Base-by-base conservation (phyloP, 495 filamentous ascomycete genomes). In the Pyrenopolyporus hunteri region DNA sequence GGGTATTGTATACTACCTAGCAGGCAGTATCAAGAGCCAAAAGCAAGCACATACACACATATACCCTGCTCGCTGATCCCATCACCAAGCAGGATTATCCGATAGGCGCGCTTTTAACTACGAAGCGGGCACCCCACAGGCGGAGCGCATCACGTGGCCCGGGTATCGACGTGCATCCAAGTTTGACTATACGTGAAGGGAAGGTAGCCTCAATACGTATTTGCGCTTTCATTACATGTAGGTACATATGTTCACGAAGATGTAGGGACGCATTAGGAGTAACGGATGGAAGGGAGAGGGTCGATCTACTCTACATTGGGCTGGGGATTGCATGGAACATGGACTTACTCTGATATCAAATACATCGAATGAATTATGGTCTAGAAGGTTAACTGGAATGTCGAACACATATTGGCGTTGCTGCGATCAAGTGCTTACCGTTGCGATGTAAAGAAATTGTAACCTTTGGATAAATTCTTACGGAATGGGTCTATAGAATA, bases 111-210 rank as follows among this genome's bases (percentile, higher is more conserved):
- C 47, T 45, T 22, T 59, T 40, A 32, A 45, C 39, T 26, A 23
- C 36, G n/a, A n/a, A n/a, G n/a, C n/a, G n/a, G n/a, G n/a, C n/a
- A n/a, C 56, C 46, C 57, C 40, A 59, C 47, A 59, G 39, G 17
- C 17, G 19, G 39, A 29, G 2, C 32, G 10, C 23, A 39, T 52
- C 47, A 52, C 57, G 57, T 59, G 55, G 55, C 26, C 11, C 9
- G 9, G 28, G 1, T 11, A 14, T 40, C 35, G n/a, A n/a, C n/a
- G n/a, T 43, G 33, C 16, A 46, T 48, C 28, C 3, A 31, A 10
- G 1, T 20, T 1, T 26, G 22, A 7, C 1, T 8, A 14, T 28
- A 7, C 5, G 42, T 16, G 13, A 19, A 20, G 6, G 14, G 8
- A 23, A 17, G 10, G 31, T 22, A 11, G 8, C 36, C 20, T 16